A percentile compares a stretch with the other conserved stretches of the same genome.
These are phyloP conservation scores for Candida neerlandica DNA, from an alignment of 1,139 yeast species.

Conservation along the genomic window DNA sequence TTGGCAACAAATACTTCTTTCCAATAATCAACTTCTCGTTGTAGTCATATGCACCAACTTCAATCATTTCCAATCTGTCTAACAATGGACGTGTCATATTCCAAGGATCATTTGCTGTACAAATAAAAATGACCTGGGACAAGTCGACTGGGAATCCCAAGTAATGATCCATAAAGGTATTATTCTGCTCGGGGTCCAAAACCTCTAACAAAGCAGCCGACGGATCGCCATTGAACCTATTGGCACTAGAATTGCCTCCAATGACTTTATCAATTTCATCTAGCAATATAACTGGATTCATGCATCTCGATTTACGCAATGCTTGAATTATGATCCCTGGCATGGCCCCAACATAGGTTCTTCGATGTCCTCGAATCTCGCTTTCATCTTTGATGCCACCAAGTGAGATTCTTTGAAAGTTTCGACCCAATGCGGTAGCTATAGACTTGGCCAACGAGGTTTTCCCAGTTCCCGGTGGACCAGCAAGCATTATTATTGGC, in stretches of 20 bases:
- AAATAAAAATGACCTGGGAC: slow-evolving; percentile 80
- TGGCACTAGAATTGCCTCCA: slow-evolving; percentile 53
- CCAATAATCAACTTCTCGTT: slow-evolving; percentile 81
- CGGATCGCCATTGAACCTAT: slow-evolving; percentile 78
- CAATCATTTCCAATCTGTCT: slow-evolving; percentile 86
- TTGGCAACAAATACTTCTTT: slow-evolving; percentile 69
- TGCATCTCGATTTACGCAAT: slow-evolving; percentile 71
- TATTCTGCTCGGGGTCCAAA: slow-evolving; percentile 88
- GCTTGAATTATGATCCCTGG: slow-evolving; percentile 87
- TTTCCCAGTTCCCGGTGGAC: slow-evolving; percentile 97
- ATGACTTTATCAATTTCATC: slow-evolving; percentile 90
- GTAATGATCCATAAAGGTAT: slow-evolving; percentile 79
- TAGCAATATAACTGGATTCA: slow-evolving; percentile 86
- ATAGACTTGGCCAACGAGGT: slow-evolving; percentile 87
- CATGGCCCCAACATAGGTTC: slow-evolving; percentile 94
- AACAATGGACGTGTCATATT: slow-evolving; percentile 77
- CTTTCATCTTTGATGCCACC: slow-evolving; percentile 93
- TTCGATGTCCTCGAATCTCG: slow-evolving; percentile 87
- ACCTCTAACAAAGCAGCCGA: slow-evolving; percentile 90
- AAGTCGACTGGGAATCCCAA: slow-evolving; percentile 86
- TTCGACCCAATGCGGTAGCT: slow-evolving; percentile 77
- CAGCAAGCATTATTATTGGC: slow-evolving; percentile 80
- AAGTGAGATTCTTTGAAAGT: slow-evolving; percentile 79
- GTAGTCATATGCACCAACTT: slow-evolving; percentile 79
- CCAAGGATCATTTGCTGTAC: slow-evolving; percentile 86